Base-by-base conservation (phyloP, 2,329 filamentous ascomycete species). In the Akanthomyces uredinophilus region DNA sequence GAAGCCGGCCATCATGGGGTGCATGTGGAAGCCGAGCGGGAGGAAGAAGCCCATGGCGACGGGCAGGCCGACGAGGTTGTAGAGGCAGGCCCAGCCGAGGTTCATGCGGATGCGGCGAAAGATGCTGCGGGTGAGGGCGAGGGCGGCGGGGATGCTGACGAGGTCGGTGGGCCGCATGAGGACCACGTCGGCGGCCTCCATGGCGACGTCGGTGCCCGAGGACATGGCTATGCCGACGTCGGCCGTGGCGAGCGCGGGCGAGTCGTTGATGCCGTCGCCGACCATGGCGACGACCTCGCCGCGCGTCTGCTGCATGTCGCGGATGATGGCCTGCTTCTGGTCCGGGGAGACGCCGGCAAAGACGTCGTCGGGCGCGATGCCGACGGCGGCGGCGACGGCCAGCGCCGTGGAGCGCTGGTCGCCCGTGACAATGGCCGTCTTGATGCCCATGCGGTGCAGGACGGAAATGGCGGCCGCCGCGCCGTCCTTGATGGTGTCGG, bases 201-300 rank as follows among this genome's bases (percentile, higher is more conserved):
- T 96, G 55, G 95, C 95, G 1, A 99, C 94, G 72, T 98, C 95
- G 0, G 95, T 98, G 62, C 95, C 95, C 8, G 88, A 92, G 5
- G 91, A 85, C 75, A 99, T 91, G 63, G 93, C 93, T 67, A 99
- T 96, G 66, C 95, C 95, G 32, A 98, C 87, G 68, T 96, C 88
- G 13, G 95, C 93, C 0, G 92, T 96, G 0, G 92, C 95, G 13
- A 99, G 85, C 0, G 95, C 95, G 0, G 95, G 95, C 0, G 92
- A 96, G 78, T 99, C 95, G 75, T 99, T 99, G 83, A 99, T 97
- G 47, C 95, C 95, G 74, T 99, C 95, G 58, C 95, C 93, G 16
- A 98, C 93, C 95, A 99, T 99, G 67, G 91, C 95, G 29, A 98
- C 91, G 55, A 89, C 81, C 68, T 92, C 85, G 64, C 92, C 92